A percentile compares a stretch with the other conserved stretches of the same genome.
Evolutionary conservation across 2,329 filamentous ascomycete genomes (phyloP).

Genomic region (Paraphoma chrysanthemicola): DNA sequence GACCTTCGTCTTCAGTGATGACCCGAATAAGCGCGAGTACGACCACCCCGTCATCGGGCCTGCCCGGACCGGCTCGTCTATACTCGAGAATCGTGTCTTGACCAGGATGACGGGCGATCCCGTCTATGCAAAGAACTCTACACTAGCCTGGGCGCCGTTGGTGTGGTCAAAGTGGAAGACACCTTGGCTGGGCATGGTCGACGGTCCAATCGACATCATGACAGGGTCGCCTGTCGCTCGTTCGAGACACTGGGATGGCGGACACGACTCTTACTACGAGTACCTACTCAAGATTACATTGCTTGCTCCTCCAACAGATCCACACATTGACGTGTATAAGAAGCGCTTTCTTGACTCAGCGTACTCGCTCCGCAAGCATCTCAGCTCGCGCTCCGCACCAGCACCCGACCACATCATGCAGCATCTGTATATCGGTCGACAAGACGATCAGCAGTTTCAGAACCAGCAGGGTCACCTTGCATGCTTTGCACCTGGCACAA

Average conservation of each 20-base stretch:
- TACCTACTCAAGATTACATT: conserved; percentile 51
- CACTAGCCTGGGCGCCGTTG: conserved; percentile 53
- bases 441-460: conserved; percentile 40
- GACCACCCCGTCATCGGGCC: conserved; percentile 48
- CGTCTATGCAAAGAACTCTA: conserved; percentile 52
- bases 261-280: conserved; percentile 55
- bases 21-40: conserved; percentile 41
- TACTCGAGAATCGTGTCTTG: conserved; percentile 53
- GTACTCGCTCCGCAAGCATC: conserved; percentile 44
- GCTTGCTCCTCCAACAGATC: conserved; percentile 46
- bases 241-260: conserved; percentile 52
- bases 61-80: conserved; percentile 53
- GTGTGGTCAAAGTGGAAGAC: conserved; percentile 53
- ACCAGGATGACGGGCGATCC: conserved; percentile 49
- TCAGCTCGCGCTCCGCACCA: conserved; percentile 46
- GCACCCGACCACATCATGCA: conserved; percentile 40
- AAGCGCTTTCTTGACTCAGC: conserved; percentile 43
- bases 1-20: conserved; percentile 30
- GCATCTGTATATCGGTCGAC: conserved; percentile 50
- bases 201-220: conserved; percentile 52
- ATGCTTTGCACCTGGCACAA: conserved; percentile 49
- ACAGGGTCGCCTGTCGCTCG: conserved; percentile 50
- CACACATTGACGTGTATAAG: conserved; percentile 42
- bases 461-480: conserved; percentile 51
- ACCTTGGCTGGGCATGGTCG: conserved; percentile 50